Base-by-base conservation (phyloP, 768 basidiomycete species). In the Lyophyllum shimeji region DNA sequence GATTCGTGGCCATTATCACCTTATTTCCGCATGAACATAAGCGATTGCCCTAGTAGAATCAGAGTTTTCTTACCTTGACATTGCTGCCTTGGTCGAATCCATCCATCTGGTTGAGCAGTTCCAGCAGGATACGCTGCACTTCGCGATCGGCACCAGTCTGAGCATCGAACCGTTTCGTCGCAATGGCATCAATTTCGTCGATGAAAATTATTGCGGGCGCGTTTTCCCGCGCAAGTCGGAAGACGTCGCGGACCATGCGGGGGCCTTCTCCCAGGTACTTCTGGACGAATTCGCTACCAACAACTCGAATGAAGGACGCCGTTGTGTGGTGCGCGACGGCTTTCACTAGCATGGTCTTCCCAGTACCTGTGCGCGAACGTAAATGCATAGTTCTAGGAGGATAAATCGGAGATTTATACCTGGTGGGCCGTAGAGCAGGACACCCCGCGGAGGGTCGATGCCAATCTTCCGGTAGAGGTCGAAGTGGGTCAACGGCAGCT, bases 1-100 rank as follows among this genome's bases (percentile, higher is more conserved):
- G 90, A 75, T 99, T 99, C 42, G 97, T 99, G 24, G 97, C 97
- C 97, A 98, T 98, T 70, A 99, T 99, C 40, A 99, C 97, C 95
- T 97, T 9, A 15, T 5, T 37, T 7, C 25, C 24, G 48, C 18
- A 52, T n/a, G 20, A 27, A 48, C 46, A 57, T 42, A 42, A 53
- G 18, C 45, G 29, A 42, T 44, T 31, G n/a, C n/a, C 52, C 33
- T 9, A 29, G 20, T 48, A 6, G 29, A 5, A 29, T 39, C 23
- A n/a, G n/a, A 46, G 8, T 42, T 15, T 5, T 55, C 75, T 43
- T 66, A 92, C 95, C 86, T 99, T 98, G 68, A 99, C 97, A 64
- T 95, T 98, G 69, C 93, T 95, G 3, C 90, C 90, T 71, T 99
- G 97, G 73, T 99, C 97, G 72, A 99, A 99, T 60, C 97, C 97